phyloP scores from a whole-genome alignment of 2,329 filamentous ascomycete species.

The Ceratocystis destructans region DNA sequence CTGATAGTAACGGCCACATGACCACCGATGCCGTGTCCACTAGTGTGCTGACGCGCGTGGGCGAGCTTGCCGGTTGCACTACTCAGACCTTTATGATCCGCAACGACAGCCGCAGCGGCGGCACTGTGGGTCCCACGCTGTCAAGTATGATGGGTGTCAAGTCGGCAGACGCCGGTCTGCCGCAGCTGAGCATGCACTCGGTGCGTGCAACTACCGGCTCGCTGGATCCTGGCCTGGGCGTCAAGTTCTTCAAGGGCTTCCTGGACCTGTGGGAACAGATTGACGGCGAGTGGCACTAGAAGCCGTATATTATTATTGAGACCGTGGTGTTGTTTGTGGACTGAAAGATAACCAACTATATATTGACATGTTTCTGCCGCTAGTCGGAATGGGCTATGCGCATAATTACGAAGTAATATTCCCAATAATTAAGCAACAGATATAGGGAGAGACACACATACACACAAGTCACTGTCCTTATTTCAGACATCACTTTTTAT shows the following conservation, averaged over 20 bases:
- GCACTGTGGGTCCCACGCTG: slow-evolving; percentile 89
- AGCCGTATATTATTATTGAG: not conserved
- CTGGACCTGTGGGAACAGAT: slow-evolving; percentile 75
- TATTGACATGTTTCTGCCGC: too few species aligned
- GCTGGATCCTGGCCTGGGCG: slow-evolving; percentile 74
- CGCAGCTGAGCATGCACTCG: slow-evolving; percentile 88
- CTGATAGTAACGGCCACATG: slow-evolving; percentile 89
- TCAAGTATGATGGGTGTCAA: slow-evolving; percentile 67
- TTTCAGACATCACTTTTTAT: not conserved
- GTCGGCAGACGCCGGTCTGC: slow-evolving; percentile 75
- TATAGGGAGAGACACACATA: too few species aligned
- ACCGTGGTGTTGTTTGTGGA: too few species aligned
- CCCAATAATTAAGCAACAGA: too few species aligned
- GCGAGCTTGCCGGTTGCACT: slow-evolving; percentile 54
- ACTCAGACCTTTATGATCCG: slow-evolving; percentile 89
- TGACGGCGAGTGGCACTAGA: slow-evolving; percentile 58
- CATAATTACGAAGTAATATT: too few species aligned
- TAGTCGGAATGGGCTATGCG: too few species aligned
- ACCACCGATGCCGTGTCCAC: slow-evolving; percentile 82
- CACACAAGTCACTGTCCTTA: not conserved
- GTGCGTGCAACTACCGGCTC: slow-evolving; percentile 78
- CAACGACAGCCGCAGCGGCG: slow-evolving; percentile 78
- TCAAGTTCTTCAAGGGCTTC: slow-evolving; percentile 80
- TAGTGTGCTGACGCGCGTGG: slow-evolving; percentile 64
- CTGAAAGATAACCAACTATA: too few species aligned